Percentiles rank a stretch among this genome's conserved stretches.
Conservation (phyloP, 139 green algal genomes). For the Monoraphidium neglectum region DNA sequence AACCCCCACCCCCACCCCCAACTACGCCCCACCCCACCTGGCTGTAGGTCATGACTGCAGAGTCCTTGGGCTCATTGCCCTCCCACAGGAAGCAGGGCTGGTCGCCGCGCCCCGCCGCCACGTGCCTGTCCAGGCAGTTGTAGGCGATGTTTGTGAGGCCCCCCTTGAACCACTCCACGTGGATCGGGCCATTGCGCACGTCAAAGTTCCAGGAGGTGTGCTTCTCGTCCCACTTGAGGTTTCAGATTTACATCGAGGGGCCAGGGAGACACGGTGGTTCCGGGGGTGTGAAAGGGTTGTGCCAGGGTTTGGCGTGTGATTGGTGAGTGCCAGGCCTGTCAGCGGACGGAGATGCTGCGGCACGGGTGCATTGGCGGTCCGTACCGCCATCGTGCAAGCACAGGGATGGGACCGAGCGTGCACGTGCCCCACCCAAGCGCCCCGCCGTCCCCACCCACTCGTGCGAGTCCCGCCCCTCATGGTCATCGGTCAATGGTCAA, state of each 20-base stretch:
- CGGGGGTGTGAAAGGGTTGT: too few relatives aligned
- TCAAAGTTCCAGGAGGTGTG: conserved; percentile 85
- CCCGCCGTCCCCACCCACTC: not conserved
- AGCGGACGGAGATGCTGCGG: too few relatives aligned
- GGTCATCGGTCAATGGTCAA: not conserved
- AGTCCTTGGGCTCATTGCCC: conserved; percentile 63
- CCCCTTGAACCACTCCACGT: conserved; percentile 79
- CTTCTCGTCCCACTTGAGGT: conserved; percentile 62
- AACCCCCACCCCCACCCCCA: conserved; percentile 1
- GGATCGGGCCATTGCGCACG: conserved; percentile 69
- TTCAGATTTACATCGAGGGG: not conserved
- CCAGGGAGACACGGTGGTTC: too few relatives aligned
- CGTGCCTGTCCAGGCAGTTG: conserved; percentile 79
- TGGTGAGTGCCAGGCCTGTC: too few relatives aligned
- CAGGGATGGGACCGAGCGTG: not conserved
- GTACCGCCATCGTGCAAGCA: not conserved
- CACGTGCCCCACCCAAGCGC: not conserved
- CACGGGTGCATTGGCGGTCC: too few relatives aligned
- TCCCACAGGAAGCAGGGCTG: conserved; percentile 75
- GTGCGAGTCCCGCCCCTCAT: not conserved
- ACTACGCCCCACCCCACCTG: conserved; percentile 66
- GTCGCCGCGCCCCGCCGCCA: conserved; percentile 55
- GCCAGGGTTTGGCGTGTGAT: too few relatives aligned
- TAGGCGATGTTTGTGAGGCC: conserved; percentile 85
- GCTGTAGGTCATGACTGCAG: conserved; percentile 65